phyloP scores from a whole-genome alignment of 2,329 filamentous ascomycete genomes.

The Epicoccum sorghinum region DNA sequence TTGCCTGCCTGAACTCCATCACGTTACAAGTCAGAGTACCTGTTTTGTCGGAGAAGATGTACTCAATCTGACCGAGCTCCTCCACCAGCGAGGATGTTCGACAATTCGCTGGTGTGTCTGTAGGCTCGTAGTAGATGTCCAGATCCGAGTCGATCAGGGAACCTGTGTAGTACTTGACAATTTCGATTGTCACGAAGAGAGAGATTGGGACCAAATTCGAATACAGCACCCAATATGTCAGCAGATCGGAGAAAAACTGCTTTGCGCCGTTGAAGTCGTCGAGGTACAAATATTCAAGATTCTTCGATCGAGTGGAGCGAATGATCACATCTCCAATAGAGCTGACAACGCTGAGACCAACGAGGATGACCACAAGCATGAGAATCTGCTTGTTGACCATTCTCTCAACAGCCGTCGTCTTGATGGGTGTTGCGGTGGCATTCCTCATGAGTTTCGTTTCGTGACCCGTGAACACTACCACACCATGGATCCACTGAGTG shows the following conservation, averaged over 20 bases:
- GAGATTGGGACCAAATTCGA: slow-evolving; percentile 97
- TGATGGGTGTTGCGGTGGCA: slow-evolving; percentile 95
- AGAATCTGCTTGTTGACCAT: slow-evolving; percentile 94
- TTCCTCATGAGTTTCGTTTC: slow-evolving; percentile 99
- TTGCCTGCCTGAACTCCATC: slow-evolving; percentile 98
- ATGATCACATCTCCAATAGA: slow-evolving; percentile 89
- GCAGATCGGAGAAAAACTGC: slow-evolving; percentile 91
- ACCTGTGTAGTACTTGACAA: slow-evolving; percentile 98
- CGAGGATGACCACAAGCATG: slow-evolving; percentile 82
- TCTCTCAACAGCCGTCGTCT: slow-evolving; percentile 92
- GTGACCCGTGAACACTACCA: slow-evolving; percentile 96
- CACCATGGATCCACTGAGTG: slow-evolving; percentile 94
- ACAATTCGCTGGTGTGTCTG: slow-evolving; percentile 93
- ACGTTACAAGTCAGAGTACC: slow-evolving; percentile 96
- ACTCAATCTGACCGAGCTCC: slow-evolving; percentile 97
- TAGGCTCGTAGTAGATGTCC: slow-evolving; percentile 97
- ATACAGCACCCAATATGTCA: slow-evolving; percentile 98
- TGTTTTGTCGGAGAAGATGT: slow-evolving; percentile 98
- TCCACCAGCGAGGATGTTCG: slow-evolving; percentile 95
- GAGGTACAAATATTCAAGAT: slow-evolving; percentile 76
- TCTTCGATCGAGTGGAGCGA: slow-evolving; percentile 65
- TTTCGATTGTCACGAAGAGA: slow-evolving; percentile 94
- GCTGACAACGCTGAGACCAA: slow-evolving; percentile 84
- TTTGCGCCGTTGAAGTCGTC: slow-evolving; percentile 66
- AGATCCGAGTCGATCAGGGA: slow-evolving; percentile 96